Base-by-base conservation (phyloP, 345 rosid species). In the Lagerstroemia speciosa region DNA sequence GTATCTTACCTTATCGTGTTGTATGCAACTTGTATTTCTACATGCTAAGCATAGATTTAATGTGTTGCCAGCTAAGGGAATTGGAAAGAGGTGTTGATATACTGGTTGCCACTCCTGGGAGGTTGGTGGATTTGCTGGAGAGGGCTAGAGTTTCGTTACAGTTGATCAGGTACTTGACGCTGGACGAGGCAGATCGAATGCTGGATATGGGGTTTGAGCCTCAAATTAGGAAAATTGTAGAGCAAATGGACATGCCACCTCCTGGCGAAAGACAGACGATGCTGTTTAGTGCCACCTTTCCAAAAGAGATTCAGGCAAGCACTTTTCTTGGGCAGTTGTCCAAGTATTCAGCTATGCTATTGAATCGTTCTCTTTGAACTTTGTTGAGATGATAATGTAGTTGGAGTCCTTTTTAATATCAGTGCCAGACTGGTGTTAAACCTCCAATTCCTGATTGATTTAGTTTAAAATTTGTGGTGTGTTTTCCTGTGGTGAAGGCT, bases 181-280 rank as follows among this genome's bases (percentile, higher is more conserved):
- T 94, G 32, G 99, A 94, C 71, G 99, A 94, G 80, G 99, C 99
- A 27, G 99, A 94, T 82, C 84, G 99, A 66, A 94, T 94, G 99
- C 79, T 94, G 69, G 99, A 94, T 77, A 94, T 94, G 99, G 99
- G 99, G 71, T 94, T 94, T 84, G 99, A 94, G 82, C 99, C 99
- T 15, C 99, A 94, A 73, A 94, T 94, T 64, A 84, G 99, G 67
- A 94, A 94, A 75, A 94, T 94, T 69, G 99, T 94, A 3, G 92
- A 93, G 72, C 90, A 93, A 76, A 89, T 83, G 91, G 99, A 94
- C 73, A 94, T 94, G 99, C 97, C 99, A 48, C 90, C 83, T 17
- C 82, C 88, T 19, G 97, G 98, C 52, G 80, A 67, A 34, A 83
- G 98, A 73, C 98, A 93, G 77, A 93, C 98, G 29, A 83, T 93